A percentile compares a stretch with the other conserved stretches of the same genome.
Evolutionary conservation across 2,329 filamentous ascomycete species (phyloP).

Genomic region (Colletotrichum sp.): DNA sequence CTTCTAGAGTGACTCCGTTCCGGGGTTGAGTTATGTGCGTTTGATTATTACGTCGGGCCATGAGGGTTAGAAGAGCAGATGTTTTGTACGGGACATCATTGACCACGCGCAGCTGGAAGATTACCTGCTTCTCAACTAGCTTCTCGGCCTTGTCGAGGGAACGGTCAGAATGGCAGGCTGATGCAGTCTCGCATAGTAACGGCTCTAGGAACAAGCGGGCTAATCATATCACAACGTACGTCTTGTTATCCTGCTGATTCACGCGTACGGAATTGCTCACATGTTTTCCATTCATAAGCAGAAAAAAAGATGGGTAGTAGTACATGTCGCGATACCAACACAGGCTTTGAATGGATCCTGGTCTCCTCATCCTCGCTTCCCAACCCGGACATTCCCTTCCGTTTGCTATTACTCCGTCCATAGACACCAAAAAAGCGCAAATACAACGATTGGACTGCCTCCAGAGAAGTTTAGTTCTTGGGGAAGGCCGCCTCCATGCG

Average conservation of each 20-base stretch:
- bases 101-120: too few relatives aligned
- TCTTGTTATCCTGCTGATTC: not conserved
- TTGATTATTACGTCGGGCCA: rapidly evolving
- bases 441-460: not conserved
- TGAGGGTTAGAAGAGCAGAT: too few relatives aligned
- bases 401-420: not conserved
- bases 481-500: conserved; percentile 51
- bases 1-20: too few relatives aligned
- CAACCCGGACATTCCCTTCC: not conserved
- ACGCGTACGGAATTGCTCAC: not conserved
- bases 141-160: too few relatives aligned
- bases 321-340: not conserved
- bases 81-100: too few relatives aligned
- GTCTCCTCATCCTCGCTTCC: not conserved
- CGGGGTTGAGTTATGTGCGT: rapidly evolving
- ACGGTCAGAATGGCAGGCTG: too few relatives aligned
- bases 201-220: too few relatives aligned
- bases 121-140: too few relatives aligned
- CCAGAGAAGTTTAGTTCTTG: conserved; percentile 18
- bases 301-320: not conserved
- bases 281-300: not conserved
- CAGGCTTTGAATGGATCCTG: not conserved
- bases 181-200: too few relatives aligned
- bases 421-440: not conserved
- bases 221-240: too few relatives aligned